Conservation (phyloP, 2,329 filamentous ascomycete genomes). For the Hymenoscyphus occultus region DNA sequence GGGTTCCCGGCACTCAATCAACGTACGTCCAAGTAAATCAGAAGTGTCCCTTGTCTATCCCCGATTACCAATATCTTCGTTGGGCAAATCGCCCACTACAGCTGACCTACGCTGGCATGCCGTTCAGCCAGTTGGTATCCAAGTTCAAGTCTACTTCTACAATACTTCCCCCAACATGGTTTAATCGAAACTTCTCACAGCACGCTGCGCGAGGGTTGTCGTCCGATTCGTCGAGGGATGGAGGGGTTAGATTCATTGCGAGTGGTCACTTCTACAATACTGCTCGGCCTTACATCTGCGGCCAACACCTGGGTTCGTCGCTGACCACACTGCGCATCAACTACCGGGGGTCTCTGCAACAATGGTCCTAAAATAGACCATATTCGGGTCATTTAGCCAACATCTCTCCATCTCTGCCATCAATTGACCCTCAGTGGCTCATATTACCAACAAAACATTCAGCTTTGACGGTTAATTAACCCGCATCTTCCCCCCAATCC, state of each 20-base stretch:
- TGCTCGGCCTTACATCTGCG: constrained; percentile 6
- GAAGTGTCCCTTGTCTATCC: neutral
- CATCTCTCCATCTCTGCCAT: constrained; percentile 10
- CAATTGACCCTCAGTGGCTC: constrained; percentile 19
- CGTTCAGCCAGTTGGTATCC: neutral
- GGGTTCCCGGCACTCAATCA: neutral
- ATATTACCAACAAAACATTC: constrained; percentile 19
- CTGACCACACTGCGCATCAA: constrained; percentile 8
- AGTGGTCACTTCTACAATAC: constrained; percentile 3
- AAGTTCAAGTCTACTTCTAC: neutral
- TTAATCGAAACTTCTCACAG: neutral
- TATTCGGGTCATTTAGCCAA: constrained; percentile 25
- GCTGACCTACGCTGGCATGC: neutral
- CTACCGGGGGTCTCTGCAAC: constrained; percentile 4
- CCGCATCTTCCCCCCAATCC: constrained; percentile 11
- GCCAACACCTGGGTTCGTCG: neutral
- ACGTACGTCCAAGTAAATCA: neutral
- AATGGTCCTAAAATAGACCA: constrained; percentile 29
- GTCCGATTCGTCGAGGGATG: constrained; percentile 4
- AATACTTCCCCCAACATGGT: neutral
- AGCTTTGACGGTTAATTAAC: constrained; percentile 17
- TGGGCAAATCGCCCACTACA: neutral
- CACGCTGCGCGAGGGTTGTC: neutral
- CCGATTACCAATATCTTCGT: neutral
- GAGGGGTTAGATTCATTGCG: neutral